Evolutionary conservation across 139 green algal species (phyloP).

Genomic region (Nannochloris sp.): DNA sequence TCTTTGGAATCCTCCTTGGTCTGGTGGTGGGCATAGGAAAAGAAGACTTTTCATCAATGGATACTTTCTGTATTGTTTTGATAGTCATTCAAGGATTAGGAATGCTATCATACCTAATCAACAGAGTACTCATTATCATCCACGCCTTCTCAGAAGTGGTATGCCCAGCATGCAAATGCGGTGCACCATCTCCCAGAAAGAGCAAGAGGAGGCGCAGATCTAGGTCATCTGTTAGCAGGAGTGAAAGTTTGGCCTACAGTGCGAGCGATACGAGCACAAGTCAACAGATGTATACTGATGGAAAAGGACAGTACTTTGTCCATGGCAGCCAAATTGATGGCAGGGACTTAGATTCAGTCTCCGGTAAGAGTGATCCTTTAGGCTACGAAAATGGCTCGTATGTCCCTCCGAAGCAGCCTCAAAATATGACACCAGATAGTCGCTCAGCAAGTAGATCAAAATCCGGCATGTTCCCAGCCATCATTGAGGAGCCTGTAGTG

Average conservation of each 20-base stretch:
- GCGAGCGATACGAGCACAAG: slow-evolving; percentile 1
- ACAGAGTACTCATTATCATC: slow-evolving; percentile 11
- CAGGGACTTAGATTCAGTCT: not conserved
- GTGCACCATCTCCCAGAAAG: slow-evolving; percentile 5
- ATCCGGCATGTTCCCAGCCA: slow-evolving; percentile 7
- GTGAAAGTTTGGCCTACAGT: not conserved
- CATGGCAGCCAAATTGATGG: not conserved
- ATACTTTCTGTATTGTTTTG: slow-evolving; percentile 4
- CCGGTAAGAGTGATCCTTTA: not conserved
- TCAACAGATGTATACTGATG: slow-evolving; percentile 1
- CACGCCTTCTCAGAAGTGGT: slow-evolving; percentile 16
- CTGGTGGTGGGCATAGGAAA: not conserved
- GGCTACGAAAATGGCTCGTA: slow-evolving; percentile 1
- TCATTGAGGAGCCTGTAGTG: not conserved
- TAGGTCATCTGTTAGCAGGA: not conserved
- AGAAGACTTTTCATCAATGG: slow-evolving; percentile 1
- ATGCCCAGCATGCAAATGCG: slow-evolving; percentile 3
- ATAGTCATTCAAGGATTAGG: slow-evolving; percentile 5
- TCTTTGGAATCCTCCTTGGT: slow-evolving; percentile 5
- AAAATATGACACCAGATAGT: slow-evolving; percentile 4
- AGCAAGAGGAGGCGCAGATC: not conserved
- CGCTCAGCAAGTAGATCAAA: not conserved
- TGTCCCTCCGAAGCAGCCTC: not conserved
- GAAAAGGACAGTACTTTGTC: not conserved
- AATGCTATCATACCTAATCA: slow-evolving; percentile 9